Evolutionary conservation across 169 alveolate species (phyloP), one percentile per base, ranked within the genome.

Genomic region (Blepharisma undulans): DNA sequence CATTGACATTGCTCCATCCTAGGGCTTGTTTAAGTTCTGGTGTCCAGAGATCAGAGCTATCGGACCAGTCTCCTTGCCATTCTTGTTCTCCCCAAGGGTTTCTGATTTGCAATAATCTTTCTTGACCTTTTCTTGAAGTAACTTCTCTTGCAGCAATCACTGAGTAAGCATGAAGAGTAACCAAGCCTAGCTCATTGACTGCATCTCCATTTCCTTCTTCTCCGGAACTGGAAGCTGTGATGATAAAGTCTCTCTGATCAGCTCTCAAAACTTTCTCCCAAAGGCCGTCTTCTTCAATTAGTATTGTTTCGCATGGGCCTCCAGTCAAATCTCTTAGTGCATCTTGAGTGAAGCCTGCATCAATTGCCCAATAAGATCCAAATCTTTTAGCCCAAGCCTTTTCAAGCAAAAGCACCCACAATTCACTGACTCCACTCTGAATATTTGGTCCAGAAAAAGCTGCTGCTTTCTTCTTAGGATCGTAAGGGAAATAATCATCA

Each of bases 61-160:
- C 98, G 25, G 97, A 94, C 98, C 98, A 97, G 77, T 96, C 98
- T 29, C 98, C 98, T 22, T 94, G 93, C 98, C 98, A 96, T 93
- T 96, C 98, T 14, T 93, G 90, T 59, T 93, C 93, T 3, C 98
- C 98, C 99, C 99, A 97, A 21, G 99, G 99, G 89, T 96, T 97
- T 90, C 98, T 96, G 16, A 97, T 87, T 79, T 96, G 90, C 33
- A 97, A 89, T 18, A 97, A 84, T 90, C 93, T 94, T 86, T 92
- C 95, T 33, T 88, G 87, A 18, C 95, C 95, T 92, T 84, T 92
- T 72, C 34, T 27, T 22, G 89, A 84, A 19, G 82, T 82, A 33
- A 96, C 88, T 88, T 91, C 95, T 78, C 93, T 90, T 16, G 94
- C 97, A 79, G 94, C 96, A 27, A 97, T 87, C 25, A 97, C 85